phyloP scores from a whole-genome alignment of 2,329 filamentous ascomycete genomes.

The Zymoseptoria crescenta region DNA sequence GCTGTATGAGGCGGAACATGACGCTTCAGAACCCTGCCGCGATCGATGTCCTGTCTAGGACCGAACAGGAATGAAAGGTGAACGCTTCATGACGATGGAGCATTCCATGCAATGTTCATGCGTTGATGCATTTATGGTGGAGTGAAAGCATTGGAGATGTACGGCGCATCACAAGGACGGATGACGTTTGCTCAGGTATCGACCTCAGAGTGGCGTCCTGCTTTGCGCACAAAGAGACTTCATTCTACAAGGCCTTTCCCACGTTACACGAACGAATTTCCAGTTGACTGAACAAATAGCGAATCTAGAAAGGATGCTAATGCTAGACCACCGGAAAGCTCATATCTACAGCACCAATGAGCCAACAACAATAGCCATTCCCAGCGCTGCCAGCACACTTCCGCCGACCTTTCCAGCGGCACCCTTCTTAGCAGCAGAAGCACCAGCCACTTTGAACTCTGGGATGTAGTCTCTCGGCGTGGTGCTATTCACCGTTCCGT shows the following conservation, averaged over 20 bases:
- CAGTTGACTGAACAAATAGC: background rate
- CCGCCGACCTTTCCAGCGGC: constrained; percentile 1
- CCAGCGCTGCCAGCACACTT: background rate
- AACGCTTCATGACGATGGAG: background rate
- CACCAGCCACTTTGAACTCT: constrained; percentile 18
- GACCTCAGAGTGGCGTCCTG: background rate
- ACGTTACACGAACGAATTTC: background rate
- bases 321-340: background rate
- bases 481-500: constrained; percentile 54
- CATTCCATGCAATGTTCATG: background rate
- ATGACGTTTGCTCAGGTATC: background rate
- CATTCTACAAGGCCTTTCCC: background rate
- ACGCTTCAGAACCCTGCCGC: background rate
- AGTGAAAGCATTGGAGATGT: background rate
- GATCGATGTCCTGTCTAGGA: background rate
- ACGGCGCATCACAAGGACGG: background rate
- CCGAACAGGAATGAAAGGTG: background rate
- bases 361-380: background rate
- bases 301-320: too few species aligned
- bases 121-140: background rate
- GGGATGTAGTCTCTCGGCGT: constrained; percentile 21
- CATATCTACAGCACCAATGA: background rate
- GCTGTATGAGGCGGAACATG: background rate
- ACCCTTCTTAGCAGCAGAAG: constrained; percentile 4
- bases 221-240: background rate